Conservation (phyloP, 148 eudicot genomes). For the Vaccinium myrtillus region DNA sequence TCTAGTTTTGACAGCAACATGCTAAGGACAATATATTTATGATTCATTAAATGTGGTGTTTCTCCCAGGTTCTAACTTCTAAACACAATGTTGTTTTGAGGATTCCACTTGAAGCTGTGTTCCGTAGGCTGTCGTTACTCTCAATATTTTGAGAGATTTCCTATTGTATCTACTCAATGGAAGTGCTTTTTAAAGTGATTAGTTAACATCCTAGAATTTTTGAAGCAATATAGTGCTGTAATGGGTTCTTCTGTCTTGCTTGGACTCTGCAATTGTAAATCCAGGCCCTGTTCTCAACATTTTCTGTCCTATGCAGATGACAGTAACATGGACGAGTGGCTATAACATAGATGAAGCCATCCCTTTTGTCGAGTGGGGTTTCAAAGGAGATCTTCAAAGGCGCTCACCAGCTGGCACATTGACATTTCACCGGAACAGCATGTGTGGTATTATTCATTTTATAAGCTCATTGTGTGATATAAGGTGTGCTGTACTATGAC, state of each 20-base stretch:
- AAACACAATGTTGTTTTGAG: background rate
- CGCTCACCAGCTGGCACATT: slow-evolving; percentile 63
- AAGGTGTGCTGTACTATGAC: background rate
- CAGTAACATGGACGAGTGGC: slow-evolving; percentile 77
- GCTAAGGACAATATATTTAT: background rate
- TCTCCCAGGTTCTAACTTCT: background rate
- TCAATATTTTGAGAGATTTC: background rate
- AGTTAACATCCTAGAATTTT: background rate
- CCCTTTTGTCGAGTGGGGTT: slow-evolving; percentile 64
- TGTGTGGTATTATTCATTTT: slow-evolving; percentile 49
- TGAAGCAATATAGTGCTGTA: background rate
- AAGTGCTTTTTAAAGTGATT: background rate
- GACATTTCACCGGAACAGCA: slow-evolving; percentile 45
- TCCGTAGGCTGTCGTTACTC: background rate
- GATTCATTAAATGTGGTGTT: background rate
- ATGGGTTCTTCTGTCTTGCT: background rate
- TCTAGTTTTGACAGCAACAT: background rate
- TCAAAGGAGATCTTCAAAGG: slow-evolving; percentile 22
- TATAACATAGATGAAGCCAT: slow-evolving; percentile 57
- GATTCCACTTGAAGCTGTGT: background rate
- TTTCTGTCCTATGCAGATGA: slow-evolving; percentile 37
- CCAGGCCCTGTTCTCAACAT: background rate
- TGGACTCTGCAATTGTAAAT: background rate
- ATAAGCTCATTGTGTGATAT: background rate
- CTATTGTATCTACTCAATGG: background rate